phyloP scores from a whole-genome alignment of 495 filamentous ascomycete genomes.

The Chaetomium fimeti region DNA sequence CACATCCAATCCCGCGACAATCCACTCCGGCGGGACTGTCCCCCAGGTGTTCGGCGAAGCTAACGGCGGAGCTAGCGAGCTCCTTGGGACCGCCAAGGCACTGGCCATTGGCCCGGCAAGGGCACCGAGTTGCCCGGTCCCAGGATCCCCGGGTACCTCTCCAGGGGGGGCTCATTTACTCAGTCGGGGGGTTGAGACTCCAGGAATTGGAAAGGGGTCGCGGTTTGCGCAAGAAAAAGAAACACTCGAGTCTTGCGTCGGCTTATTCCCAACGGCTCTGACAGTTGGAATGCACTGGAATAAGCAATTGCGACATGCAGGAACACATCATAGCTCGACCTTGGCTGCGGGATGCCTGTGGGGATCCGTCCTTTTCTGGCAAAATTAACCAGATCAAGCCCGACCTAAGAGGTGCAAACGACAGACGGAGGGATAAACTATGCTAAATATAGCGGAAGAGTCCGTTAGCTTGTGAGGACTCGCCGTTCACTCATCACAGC shows the following conservation, averaged over 20 bases:
- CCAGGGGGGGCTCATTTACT: constrained; percentile 8
- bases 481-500: background rate
- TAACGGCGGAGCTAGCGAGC: constrained; percentile 4
- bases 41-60: constrained; percentile 5
- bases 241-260: background rate
- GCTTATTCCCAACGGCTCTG: background rate
- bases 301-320: background rate
- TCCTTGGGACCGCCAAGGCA: constrained; percentile 11
- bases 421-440: background rate
- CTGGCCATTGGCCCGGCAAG: constrained; percentile 11
- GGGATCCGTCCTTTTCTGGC: background rate
- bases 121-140: constrained; percentile 1
- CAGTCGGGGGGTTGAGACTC: background rate
- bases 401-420: background rate
- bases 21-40: constrained; percentile 5
- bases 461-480: background rate
- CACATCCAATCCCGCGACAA: constrained; percentile 6
- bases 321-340: background rate
- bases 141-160: background rate
- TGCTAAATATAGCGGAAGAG: background rate
- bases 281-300: background rate
- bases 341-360: background rate
- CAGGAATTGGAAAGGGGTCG: background rate
- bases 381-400: constrained; percentile 3
- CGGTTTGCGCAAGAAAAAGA: background rate